A percentile compares a stretch with the other conserved stretches of the same genome.
Evolutionary conservation across 345 rosid species (phyloP).

Genomic region (Eucalyptus albens): DNA sequence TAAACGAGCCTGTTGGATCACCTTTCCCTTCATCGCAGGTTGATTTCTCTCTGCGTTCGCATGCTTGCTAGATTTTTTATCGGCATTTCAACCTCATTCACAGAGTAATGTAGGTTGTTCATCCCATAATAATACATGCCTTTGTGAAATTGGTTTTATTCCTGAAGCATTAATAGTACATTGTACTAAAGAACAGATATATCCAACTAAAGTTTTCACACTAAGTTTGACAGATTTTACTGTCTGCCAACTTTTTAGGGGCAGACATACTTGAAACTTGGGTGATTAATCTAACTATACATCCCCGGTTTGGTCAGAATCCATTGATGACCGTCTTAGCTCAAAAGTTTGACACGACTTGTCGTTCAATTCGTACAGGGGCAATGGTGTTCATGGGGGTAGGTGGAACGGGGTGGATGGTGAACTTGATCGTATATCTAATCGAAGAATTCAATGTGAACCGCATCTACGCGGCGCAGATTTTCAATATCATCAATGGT

Average conservation of each 20-base stretch:
- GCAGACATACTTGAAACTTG: not conserved
- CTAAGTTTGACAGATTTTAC: not conserved
- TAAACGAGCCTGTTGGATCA: constrained; percentile 32
- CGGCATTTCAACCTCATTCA: not conserved
- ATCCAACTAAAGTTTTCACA: not conserved
- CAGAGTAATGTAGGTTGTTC: not conserved
- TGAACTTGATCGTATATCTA: constrained; percentile 11
- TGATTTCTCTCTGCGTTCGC: not conserved
- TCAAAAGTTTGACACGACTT: not conserved
- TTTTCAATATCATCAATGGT: constrained; percentile 4
- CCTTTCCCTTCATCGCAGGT: constrained; percentile 45
- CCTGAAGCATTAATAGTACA: not conserved
- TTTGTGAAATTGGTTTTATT: not conserved
- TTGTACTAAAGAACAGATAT: not conserved
- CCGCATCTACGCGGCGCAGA: constrained; percentile 11
- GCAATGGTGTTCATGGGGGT: not conserved
- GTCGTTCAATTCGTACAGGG: not conserved
- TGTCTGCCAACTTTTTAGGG: not conserved
- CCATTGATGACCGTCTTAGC: not conserved
- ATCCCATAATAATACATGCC: not conserved
- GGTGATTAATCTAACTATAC: not conserved
- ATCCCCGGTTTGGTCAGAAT: not conserved
- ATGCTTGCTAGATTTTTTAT: not conserved
- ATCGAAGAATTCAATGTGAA: constrained; percentile 6
- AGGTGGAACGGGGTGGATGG: constrained; percentile 12